Base-by-base conservation (phyloP, 306 rosid genomes). In the Erythrophleum fordii region DNA sequence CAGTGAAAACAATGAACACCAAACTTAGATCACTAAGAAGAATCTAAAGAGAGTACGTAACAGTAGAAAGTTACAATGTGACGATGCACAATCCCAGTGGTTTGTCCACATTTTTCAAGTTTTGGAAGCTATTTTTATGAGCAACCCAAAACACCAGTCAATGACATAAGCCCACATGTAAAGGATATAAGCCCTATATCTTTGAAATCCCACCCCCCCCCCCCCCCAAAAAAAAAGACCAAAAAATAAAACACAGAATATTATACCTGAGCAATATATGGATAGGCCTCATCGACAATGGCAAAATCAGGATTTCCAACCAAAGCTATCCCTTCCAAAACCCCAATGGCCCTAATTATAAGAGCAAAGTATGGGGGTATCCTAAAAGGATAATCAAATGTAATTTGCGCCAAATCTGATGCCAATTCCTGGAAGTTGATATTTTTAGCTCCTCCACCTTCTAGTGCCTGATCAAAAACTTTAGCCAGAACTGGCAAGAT, bases 281-380 rank as follows among this genome's bases (percentile, higher is more conserved):
- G 99, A 89, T 95, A 95, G 35, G 99, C 99, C 91, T 95, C 99
- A 34, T 93, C 99, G 13, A 95, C 99, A 76, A 95, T 87, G 60
- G 99, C 99, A 93, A 95, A 95, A 35, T 95, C 99, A 75, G 99
- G 81, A 85, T 95, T 91, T 89, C 98, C 99, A 31, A 95, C 99
- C 66, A 95, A 86, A 82, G 99, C 98, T 84, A 95, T 95, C 79
- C 99, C 98, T 89, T 95, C 99, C 23, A 93, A 81, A 35, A 95
- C 99, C 78, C 98, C 98, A 45, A 95, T 95, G 76, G 99, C 99
- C 86, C 99, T 91, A 85, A 95, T 95, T 84, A 95, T 95, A 72
- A 95, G 97, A 81, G 99, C 98, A 83, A 95, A 95, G 87, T 95
- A 95, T 37, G 98, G 99, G 72, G 99, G 99, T 84, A 95, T 95